These are phyloP conservation scores for Colletotrichum scovillei DNA, from an alignment of 2,329 filamentous ascomycete species.

Conservation along the genomic window DNA sequence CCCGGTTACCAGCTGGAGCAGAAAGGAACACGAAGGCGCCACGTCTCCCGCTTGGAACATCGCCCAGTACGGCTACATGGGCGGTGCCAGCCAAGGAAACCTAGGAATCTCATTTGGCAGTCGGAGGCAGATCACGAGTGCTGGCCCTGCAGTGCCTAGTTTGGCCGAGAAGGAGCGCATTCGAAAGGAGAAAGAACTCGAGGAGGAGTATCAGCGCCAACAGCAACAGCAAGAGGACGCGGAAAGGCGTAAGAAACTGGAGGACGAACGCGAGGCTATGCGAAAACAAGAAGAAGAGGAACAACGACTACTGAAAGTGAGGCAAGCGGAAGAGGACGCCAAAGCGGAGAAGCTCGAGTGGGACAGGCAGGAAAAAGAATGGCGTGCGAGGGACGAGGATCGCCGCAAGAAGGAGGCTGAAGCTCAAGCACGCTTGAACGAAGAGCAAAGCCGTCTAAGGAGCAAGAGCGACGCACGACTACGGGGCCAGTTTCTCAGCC, in stretches of 20 bases:
- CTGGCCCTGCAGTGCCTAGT: conserved; percentile 82
- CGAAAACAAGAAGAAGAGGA: conserved; percentile 76
- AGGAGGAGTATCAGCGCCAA: conserved; percentile 68
- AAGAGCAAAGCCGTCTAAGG: conserved; percentile 73
- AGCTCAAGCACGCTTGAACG: conserved; percentile 73
- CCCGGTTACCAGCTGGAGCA: conserved; percentile 89
- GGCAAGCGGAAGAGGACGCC: conserved; percentile 71
- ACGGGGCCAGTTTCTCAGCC: conserved; percentile 85
- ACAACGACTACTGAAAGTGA: conserved; percentile 66
- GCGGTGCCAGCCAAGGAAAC: conserved; percentile 94
- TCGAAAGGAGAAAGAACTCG: conserved; percentile 66
- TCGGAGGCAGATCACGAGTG: conserved; percentile 89
- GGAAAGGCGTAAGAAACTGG: conserved; percentile 58
- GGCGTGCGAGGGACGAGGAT: conserved; percentile 81
- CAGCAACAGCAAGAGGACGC: conserved; percentile 67
- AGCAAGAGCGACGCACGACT: conserved; percentile 73
- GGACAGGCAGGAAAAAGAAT: conserved; percentile 81
- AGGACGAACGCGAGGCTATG: conserved; percentile 69
- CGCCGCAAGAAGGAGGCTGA: conserved; percentile 79
- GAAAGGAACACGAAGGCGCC: conserved; percentile 79
- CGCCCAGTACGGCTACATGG: conserved; percentile 98
- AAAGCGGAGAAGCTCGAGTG: conserved; percentile 78
- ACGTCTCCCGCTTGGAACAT: conserved; percentile 98
- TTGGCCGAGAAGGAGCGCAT: conserved; percentile 85
- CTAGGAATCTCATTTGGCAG: conserved; percentile 93